phyloP scores from a whole-genome alignment of 495 filamentous ascomycete species.

The Daldinia vernicosa region DNA sequence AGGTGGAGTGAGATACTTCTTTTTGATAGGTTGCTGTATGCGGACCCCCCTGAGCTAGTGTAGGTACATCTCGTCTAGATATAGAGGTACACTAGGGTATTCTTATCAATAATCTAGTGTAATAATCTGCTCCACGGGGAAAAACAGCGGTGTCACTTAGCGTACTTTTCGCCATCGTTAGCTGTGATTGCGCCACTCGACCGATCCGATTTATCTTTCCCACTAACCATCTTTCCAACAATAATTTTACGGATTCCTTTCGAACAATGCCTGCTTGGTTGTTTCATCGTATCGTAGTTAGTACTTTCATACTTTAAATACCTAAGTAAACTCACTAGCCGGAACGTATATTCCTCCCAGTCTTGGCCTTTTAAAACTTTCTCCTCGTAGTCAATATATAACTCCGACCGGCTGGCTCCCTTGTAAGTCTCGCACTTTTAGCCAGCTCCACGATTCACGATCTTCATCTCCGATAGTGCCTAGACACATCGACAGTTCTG shows the following conservation, averaged over 20 bases:
- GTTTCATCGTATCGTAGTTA: background rate
- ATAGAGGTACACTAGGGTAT: conserved; percentile 32
- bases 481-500: conserved; percentile 16
- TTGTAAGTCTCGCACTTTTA: conserved; percentile 30
- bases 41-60: background rate
- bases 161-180: conserved; percentile 38
- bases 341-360: conserved; percentile 3
- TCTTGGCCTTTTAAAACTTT: conserved; percentile 27
- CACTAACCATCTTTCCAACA: conserved; percentile 17
- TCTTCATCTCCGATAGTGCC: conserved; percentile 31
- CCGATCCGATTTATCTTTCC: conserved; percentile 30
- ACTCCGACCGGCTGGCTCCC: conserved; percentile 18
- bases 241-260: conserved; percentile 3
- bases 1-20: background rate
- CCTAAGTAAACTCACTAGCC: too few relatives aligned
- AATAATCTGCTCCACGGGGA: conserved; percentile 33
- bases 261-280: conserved; percentile 1
- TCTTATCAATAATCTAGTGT: conserved; percentile 43
- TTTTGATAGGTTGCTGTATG: conserved; percentile 16
- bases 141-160: conserved; percentile 38
- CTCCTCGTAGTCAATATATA: background rate
- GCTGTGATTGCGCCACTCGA: conserved; percentile 40
- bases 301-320: too few relatives aligned
- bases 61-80: conserved; percentile 1
- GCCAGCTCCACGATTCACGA: conserved; percentile 44